Evolutionary conservation across 2,329 filamentous ascomycete genomes (phyloP).

Genomic region (Aureobasidium subglaciale): DNA sequence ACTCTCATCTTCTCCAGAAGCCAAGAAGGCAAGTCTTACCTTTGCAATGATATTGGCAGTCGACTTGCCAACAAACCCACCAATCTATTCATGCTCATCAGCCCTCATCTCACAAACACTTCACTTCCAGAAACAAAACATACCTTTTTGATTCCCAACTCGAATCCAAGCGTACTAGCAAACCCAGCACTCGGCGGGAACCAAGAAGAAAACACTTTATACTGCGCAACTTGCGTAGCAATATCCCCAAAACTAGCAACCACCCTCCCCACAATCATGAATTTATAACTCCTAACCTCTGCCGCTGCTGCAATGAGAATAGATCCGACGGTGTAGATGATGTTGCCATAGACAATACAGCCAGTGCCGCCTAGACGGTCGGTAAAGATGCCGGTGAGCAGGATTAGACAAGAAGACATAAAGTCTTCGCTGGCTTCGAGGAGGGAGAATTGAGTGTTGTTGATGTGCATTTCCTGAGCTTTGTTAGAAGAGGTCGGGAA

Average conservation of each 20-base stretch:
- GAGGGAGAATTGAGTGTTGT: conserved; percentile 53
- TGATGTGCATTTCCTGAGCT: conserved; percentile 48
- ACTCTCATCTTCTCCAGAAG: not conserved
- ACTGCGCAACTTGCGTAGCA: conserved; percentile 57
- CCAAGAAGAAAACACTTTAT: conserved; percentile 60
- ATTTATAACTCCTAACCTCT: conserved; percentile 48
- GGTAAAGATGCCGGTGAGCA: conserved; percentile 49
- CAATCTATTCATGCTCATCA: conserved; percentile 32
- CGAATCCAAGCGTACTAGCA: conserved; percentile 54
- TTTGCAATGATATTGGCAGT: conserved; percentile 54
- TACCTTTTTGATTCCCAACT: conserved; percentile 51
- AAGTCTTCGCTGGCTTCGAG: conserved; percentile 56
- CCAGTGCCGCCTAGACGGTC: conserved; percentile 52
- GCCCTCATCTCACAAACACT: not conserved
- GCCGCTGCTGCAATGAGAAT: conserved; percentile 54
- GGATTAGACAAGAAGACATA: conserved; percentile 51
- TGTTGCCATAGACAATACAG: conserved; percentile 55
- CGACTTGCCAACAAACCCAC: conserved; percentile 53
- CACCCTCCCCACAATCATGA: conserved; percentile 54
- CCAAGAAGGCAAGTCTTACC: not conserved
- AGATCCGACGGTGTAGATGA: conserved; percentile 51
- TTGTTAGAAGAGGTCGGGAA: too few species aligned
- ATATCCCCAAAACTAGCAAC: conserved; percentile 55
- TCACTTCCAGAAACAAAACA: not conserved
- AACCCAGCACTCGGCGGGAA: conserved; percentile 56